Evolutionary conservation across 1,139 yeast genomes (phyloP).

Genomic region (Debaryomyces udenii): DNA sequence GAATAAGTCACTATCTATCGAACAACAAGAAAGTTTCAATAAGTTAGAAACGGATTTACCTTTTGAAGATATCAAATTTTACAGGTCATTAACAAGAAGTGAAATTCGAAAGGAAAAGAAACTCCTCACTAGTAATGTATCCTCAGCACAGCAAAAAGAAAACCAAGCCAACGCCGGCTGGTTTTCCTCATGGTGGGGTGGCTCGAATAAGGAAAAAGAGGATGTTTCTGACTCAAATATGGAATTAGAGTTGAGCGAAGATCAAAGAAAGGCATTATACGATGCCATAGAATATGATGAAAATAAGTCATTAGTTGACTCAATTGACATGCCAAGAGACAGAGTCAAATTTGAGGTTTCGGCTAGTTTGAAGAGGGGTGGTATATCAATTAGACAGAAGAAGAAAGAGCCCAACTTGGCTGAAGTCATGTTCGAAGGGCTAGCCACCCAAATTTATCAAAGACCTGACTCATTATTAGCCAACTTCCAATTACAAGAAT

Average conservation of each 20-base stretch:
- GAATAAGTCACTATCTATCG: constrained; percentile 30
- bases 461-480: constrained; percentile 79
- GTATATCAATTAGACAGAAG: constrained; percentile 59
- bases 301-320: constrained; percentile 50
- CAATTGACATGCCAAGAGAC: constrained; percentile 73
- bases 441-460: constrained; percentile 71
- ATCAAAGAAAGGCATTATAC: constrained; percentile 79
- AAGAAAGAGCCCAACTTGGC: constrained; percentile 56
- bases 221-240: constrained; percentile 13
- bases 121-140: not conserved
- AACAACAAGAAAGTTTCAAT: constrained; percentile 44
- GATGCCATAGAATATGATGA: constrained; percentile 95
- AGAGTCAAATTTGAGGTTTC: constrained; percentile 66
- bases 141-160: not conserved
- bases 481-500: constrained; percentile 74
- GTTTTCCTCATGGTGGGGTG: constrained; percentile 66
- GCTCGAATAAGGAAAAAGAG: constrained; percentile 16
- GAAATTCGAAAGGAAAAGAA: constrained; percentile 61
- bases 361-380: constrained; percentile 75
- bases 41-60: constrained; percentile 61
- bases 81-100: constrained; percentile 75
- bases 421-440: constrained; percentile 80
- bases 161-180: constrained; percentile 40
- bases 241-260: constrained; percentile 55
- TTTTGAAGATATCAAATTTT: constrained; percentile 82